These are phyloP conservation scores for Phylloporus sp. DNA, from an alignment of 768 basidiomycete species.

Conservation along the genomic window DNA sequence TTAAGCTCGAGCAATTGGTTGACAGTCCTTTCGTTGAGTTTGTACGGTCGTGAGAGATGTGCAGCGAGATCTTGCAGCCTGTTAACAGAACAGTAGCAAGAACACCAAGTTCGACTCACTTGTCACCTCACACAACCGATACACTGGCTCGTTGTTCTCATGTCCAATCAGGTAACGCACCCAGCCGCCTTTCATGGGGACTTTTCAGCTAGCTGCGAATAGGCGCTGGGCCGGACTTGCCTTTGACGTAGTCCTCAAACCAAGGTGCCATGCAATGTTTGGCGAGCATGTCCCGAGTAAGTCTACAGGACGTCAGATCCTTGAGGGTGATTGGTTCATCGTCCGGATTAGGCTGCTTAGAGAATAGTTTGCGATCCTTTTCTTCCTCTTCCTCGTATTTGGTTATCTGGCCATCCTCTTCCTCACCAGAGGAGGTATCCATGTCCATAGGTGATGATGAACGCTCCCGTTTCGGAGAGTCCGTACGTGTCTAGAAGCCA, in stretches of 20 bases:
- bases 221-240: conserved; percentile 35
- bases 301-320: conserved; percentile 55
- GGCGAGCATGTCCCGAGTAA: conserved; percentile 68
- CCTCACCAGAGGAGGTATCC: conserved; percentile 76
- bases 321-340: conserved; percentile 47
- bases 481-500: conserved; percentile 37
- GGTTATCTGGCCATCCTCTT: conserved; percentile 71
- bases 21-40: conserved; percentile 57
- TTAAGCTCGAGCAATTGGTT: conserved; percentile 70
- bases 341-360: conserved; percentile 37
- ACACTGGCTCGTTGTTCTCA: conserved; percentile 54
- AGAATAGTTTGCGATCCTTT: conserved; percentile 48
- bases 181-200: conserved; percentile 57
- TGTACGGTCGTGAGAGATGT: conserved; percentile 61
- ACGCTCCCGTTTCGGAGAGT: conserved; percentile 63
- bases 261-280: conserved; percentile 71
- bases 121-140: conserved; percentile 76
- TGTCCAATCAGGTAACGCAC: conserved; percentile 78
- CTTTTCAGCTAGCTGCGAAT: conserved; percentile 6
- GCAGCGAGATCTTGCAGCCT: conserved; percentile 43
- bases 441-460: conserved; percentile 82
- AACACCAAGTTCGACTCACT: conserved; percentile 45
- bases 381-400: conserved; percentile 73
- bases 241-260: conserved; percentile 81
- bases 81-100: neutral